These are phyloP conservation scores for Luffa aegyptiaca DNA, from an alignment of 306 rosid genomes.

Conservation along the genomic window DNA sequence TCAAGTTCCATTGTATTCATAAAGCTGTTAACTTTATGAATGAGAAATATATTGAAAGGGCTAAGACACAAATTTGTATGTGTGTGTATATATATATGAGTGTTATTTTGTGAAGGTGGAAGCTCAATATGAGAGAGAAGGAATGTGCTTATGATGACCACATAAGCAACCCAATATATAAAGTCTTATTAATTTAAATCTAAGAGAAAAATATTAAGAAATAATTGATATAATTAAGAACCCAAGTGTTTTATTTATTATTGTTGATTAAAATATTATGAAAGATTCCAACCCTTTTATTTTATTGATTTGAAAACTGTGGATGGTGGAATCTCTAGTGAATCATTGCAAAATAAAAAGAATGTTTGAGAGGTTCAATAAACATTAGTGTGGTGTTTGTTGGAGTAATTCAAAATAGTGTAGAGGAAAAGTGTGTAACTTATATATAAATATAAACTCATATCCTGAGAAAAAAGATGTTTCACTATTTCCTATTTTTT, in stretches of 20 bases:
- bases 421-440: too few relatives aligned
- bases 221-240: background rate
- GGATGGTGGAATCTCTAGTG: background rate
- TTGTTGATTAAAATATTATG: background rate
- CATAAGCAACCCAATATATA: background rate
- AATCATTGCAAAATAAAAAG: background rate
- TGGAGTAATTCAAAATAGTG: background rate
- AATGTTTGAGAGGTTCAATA: background rate
- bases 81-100: background rate
- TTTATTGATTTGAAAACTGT: background rate
- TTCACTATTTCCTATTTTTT: too few relatives aligned
- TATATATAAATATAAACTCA: too few relatives aligned
- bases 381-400: background rate
- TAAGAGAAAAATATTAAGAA: background rate
- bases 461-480: too few relatives aligned
- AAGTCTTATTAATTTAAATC: background rate
- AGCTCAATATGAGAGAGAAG: background rate
- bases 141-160: background rate
- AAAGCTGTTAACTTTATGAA: background rate
- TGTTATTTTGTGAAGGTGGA: background rate
- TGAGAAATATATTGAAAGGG: background rate
- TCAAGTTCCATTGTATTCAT: conserved; percentile 3
- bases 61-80: background rate
- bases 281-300: background rate
- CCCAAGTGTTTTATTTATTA: background rate